Percentiles rank a stretch among this genome's conserved stretches.
Conservation (phyloP, 306 rosid species). For the Quercus berberidifolia region DNA sequence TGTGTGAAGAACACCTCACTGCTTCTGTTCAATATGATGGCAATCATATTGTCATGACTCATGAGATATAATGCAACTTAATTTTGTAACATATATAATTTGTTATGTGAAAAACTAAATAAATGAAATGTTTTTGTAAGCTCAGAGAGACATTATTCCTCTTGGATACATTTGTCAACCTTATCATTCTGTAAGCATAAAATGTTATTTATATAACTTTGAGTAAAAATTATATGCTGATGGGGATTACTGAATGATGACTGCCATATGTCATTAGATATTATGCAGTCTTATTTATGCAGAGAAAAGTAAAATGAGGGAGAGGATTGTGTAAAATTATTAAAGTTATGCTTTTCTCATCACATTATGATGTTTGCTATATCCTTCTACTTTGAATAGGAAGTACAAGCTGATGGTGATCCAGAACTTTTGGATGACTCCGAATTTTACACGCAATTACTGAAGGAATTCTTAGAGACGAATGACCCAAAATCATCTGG, state of each 20-base stretch:
- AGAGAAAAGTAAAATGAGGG: not conserved
- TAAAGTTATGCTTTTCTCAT: not conserved
- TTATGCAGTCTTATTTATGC: not conserved
- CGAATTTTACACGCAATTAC: constrained; percentile 82
- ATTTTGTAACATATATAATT: not conserved
- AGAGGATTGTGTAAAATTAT: not conserved
- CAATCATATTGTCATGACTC: not conserved
- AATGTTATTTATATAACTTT: not conserved
- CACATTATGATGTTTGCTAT: not conserved
- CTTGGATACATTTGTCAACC: not conserved
- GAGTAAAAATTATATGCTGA: too few species aligned
- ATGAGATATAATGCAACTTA: not conserved
- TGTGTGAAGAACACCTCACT: not conserved
- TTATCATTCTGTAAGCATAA: not conserved
- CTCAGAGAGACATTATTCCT: not conserved
- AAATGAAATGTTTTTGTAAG: not conserved
- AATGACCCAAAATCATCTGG: constrained; percentile 78
- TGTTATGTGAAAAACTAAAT: not conserved
- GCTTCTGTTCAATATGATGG: not conserved
- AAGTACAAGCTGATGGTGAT: constrained; percentile 49
- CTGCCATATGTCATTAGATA: not conserved
- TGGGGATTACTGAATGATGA: not conserved
- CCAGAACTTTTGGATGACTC: constrained; percentile 84
- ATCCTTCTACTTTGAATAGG: constrained; percentile 38
- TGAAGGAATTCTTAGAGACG: constrained; percentile 81